Evolutionary conservation across 805 yeast genomes (phyloP), one percentile per base, ranked within the genome.

Genomic region (Pichia rugopelliculosa): DNA sequence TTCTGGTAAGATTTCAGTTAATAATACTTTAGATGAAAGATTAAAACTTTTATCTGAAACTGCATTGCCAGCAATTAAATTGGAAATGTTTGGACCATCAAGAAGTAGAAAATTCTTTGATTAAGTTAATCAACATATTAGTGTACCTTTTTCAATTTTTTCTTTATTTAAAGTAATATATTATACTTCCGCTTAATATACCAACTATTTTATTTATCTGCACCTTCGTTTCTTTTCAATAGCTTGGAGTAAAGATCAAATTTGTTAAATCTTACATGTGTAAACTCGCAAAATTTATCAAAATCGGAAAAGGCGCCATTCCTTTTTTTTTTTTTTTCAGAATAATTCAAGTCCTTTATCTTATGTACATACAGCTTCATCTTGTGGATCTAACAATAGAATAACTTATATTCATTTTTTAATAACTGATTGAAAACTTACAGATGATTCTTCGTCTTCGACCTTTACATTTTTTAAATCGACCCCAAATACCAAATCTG

Each of bases 11-110:
- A 89, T 93, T 56, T 90, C 84, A 58, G 87, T 93, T 48, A 76
- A 87, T 70, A 93, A 93, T 73, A 90, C 99, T 42, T 76, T 93
- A 60, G 96, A 89, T 61, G 97, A 90, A 74, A 87, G 99, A 71
- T 79, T 93, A 61, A 77, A 82, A 59, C 70, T 93, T 53, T 75
- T 93, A 59, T 77, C 85, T 36, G 85, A 86, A 64, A 87, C 81
- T 60, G 85, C 96, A 8, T 78, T 93, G 56, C 99, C 99, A 42
- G 95, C 90, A 47, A 81, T 93, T 54, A 83, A 98, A 71, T 74
- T 86, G 53, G 95, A 90, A 61, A 71, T 91, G 62, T 93, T 89
- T 63, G 96, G 96, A 53, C 80, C 86, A 48, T 84, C 96, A 17
- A 68, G 77, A 48, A 70, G 91, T 47, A 87, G 98, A 77, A 87